phyloP scores from a whole-genome alignment of 176 grass and related monocot genomes.

The Oryza longistaminata region DNA sequence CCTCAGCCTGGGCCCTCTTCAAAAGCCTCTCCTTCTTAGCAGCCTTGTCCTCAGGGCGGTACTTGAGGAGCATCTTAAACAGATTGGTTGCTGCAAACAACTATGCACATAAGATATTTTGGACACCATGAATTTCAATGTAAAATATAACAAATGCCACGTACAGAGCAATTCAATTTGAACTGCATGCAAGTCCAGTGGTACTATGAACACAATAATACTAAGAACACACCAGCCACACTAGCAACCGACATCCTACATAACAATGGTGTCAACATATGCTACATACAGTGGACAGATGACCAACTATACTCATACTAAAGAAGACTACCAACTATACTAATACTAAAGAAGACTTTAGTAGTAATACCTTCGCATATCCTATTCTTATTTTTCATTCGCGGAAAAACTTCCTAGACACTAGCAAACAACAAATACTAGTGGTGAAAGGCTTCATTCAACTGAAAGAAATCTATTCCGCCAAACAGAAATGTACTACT shows the following conservation, averaged over 20 bases:
- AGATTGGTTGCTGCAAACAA: conserved; percentile 47
- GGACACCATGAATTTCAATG: background rate
- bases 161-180: background rate
- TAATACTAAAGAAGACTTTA: background rate
- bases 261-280: background rate
- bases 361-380: background rate
- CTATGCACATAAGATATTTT: background rate
- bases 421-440: background rate
- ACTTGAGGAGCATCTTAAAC: conserved; percentile 63
- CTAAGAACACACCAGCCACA: background rate
- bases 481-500: background rate
- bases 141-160: background rate
- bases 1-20: conserved; percentile 39
- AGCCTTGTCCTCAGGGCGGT: conserved; percentile 53
- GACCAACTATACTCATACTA: background rate
- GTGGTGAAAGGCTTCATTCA: background rate
- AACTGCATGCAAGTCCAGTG: background rate
- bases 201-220: background rate
- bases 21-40: conserved; percentile 61
- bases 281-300: background rate
- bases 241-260: background rate
- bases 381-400: background rate
- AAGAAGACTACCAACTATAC: background rate
- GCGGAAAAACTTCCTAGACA: background rate
- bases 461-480: too few species aligned